Percentiles rank a stretch among this genome's conserved stretches.
phyloP scores from a whole-genome alignment of 768 basidiomycete genomes.

The Cantharellus anzutake region DNA sequence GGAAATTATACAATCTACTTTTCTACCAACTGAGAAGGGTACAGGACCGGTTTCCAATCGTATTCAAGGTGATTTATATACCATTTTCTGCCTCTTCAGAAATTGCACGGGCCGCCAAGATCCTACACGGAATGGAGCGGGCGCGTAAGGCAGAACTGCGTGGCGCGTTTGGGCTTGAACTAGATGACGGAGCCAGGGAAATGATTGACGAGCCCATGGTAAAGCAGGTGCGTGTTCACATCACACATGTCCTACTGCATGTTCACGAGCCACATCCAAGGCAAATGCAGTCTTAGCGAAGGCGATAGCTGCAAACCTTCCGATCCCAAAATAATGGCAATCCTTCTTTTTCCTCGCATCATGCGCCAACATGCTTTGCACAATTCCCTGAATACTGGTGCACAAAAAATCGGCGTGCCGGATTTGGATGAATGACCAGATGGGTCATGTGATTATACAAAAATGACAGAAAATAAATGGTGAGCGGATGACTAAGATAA shows the following conservation, averaged over 20 bases:
- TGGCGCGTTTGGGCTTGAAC: slow-evolving; percentile 60
- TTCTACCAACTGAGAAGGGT: slow-evolving; percentile 59
- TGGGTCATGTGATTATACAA: too few relatives aligned
- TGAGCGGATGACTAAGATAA: too few relatives aligned
- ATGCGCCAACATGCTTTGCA: too few relatives aligned
- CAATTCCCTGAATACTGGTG: too few relatives aligned
- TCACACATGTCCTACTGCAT: not conserved
- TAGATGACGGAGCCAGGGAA: slow-evolving; percentile 25
- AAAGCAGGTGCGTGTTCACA: slow-evolving; percentile 34
- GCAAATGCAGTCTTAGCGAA: not conserved
- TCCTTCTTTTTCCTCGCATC: not conserved
- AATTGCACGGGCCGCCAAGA: slow-evolving; percentile 54
- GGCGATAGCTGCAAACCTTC: not conserved
- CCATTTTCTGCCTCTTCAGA: slow-evolving; percentile 24
- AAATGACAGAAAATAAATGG: too few relatives aligned
- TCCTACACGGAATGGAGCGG: slow-evolving; percentile 43
- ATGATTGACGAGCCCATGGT: slow-evolving; percentile 92
- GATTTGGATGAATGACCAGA: too few relatives aligned
- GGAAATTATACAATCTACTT: slow-evolving; percentile 53
- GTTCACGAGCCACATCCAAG: not conserved
- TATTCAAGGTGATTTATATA: not conserved
- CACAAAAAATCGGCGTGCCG: too few relatives aligned
- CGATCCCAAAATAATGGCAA: not conserved
- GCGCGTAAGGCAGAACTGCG: slow-evolving; percentile 27
- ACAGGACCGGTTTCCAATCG: not conserved